Percentiles rank a stretch among this genome's conserved stretches.
Evolutionary conservation across 2,329 filamentous ascomycete species (phyloP).

Genomic region (Bipolaris oryzae): DNA sequence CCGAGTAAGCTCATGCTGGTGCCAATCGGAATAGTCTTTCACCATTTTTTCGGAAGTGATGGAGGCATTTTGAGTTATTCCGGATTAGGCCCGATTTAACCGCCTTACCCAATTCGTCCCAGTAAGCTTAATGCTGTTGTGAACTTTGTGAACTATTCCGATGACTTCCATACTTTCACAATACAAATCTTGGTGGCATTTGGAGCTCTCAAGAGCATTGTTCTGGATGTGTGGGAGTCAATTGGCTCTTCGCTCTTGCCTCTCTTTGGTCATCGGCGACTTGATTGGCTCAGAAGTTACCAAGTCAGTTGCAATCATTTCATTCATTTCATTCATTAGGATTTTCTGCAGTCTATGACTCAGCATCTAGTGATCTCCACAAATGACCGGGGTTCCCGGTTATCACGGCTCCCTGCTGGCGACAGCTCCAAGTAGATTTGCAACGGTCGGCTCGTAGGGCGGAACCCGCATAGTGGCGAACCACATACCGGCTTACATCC

Average conservation of each 20-base stretch:
- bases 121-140: background rate
- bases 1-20: background rate
- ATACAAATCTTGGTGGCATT: background rate
- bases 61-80: background rate
- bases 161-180: background rate
- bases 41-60: background rate
- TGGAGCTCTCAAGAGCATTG: background rate
- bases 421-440: background rate
- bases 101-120: background rate
- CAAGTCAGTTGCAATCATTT: background rate
- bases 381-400: background rate
- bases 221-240: background rate
- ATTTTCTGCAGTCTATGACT: background rate
- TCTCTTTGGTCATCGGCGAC: background rate
- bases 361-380: background rate
- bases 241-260: background rate
- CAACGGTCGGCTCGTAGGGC: background rate
- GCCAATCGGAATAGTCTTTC: background rate
- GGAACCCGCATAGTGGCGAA: background rate
- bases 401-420: background rate
- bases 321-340: background rate
- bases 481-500: background rate
- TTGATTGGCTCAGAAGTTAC: background rate
- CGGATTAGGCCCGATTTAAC: background rate
- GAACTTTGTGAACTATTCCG: no score